phyloP scores from a whole-genome alignment of 169 alveolate species.

The Cryptosporidium felis region DNA sequence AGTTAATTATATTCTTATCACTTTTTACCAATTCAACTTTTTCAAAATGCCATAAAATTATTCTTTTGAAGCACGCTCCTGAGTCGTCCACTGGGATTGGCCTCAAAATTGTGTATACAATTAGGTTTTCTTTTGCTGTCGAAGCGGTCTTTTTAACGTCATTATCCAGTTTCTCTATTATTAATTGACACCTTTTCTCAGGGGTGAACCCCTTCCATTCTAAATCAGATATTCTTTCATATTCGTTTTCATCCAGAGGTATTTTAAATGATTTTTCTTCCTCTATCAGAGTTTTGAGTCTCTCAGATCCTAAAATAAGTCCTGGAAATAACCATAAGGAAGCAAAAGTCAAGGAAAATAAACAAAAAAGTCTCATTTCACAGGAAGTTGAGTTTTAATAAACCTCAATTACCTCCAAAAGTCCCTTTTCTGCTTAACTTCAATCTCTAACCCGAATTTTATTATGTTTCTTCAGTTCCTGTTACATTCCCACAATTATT shows the following conservation, averaged over 20 bases:
- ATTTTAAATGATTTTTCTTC: background rate
- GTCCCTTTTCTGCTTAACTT: background rate
- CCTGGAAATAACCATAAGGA: background rate
- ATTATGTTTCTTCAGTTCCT: background rate
- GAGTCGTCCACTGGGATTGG: conserved; percentile 66
- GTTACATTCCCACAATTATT: background rate
- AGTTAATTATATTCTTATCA: conserved; percentile 9
- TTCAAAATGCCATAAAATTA: conserved; percentile 63
- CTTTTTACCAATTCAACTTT: conserved; percentile 52
- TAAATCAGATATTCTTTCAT: background rate
- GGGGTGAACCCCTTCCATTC: conserved; percentile 21
- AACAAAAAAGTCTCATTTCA: conserved; percentile 1
- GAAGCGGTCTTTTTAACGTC: background rate
- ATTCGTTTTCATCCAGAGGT: background rate
- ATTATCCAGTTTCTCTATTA: conserved; percentile 38
- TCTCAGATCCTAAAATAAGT: background rate
- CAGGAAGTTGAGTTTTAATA: background rate
- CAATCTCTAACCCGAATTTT: background rate
- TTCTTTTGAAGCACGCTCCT: conserved; percentile 48
- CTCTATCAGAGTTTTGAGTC: conserved; percentile 22
- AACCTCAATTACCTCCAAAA: no score
- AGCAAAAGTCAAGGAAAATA: background rate
- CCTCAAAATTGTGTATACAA: conserved; percentile 23
- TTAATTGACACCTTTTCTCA: conserved; percentile 38
- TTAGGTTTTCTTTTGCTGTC: conserved; percentile 3